phyloP scores from a whole-genome alignment of 768 basidiomycete species.

The Suillus paluster region DNA sequence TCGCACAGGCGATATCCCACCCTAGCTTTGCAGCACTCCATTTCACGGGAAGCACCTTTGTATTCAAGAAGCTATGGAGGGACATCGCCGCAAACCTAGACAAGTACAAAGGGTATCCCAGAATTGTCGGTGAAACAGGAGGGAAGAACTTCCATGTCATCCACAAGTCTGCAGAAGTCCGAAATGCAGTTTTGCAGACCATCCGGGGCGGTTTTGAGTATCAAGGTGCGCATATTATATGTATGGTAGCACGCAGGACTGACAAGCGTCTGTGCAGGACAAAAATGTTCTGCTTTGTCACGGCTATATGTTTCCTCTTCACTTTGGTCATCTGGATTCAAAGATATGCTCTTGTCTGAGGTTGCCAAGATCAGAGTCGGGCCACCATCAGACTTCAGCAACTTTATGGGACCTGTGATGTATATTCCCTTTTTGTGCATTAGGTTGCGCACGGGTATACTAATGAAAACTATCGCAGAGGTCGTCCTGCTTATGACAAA shows the following conservation, averaged over 20 bases:
- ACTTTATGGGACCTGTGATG: constrained; percentile 99
- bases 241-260: neutral
- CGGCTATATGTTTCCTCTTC: constrained; percentile 88
- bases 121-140: constrained; percentile 97
- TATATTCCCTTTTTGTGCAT: constrained; percentile 37
- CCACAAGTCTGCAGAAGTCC: constrained; percentile 84
- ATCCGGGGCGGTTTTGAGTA: constrained; percentile 95
- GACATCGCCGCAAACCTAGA: constrained; percentile 90
- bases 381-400: constrained; percentile 68
- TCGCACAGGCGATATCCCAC: constrained; percentile 81
- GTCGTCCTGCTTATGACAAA: constrained; percentile 87
- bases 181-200: constrained; percentile 88
- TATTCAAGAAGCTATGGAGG: constrained; percentile 97
- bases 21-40: constrained; percentile 85
- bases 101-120: constrained; percentile 85
- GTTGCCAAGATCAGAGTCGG: constrained; percentile 88
- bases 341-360: constrained; percentile 74
- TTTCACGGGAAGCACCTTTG: constrained; percentile 94
- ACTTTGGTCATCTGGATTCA: constrained; percentile 87
- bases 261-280: constrained; percentile 50
- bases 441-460: neutral
- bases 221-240: constrained; percentile 59
- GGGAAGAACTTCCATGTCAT: constrained; percentile 99
- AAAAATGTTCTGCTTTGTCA: constrained; percentile 96
- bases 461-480: constrained; percentile 45